Percentiles rank a stretch among this genome's conserved stretches.
These are phyloP conservation scores for Aureobasidium pullulans DNA, from an alignment of 2,329 filamentous ascomycete species.

Conservation along the genomic window DNA sequence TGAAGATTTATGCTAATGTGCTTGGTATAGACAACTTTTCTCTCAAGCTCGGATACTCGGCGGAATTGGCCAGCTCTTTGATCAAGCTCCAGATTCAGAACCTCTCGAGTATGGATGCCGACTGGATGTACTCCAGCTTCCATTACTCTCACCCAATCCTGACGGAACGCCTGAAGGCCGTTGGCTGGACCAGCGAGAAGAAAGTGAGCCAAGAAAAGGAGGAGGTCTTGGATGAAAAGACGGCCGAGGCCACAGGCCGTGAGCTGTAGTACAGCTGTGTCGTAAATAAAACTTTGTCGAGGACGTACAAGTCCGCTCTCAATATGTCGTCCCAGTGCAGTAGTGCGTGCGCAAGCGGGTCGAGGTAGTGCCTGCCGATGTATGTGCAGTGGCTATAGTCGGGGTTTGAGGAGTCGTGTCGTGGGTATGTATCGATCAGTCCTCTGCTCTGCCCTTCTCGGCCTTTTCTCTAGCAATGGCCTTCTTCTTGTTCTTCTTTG, in stretches of 20 bases:
- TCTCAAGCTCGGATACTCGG: slow-evolving; percentile 70
- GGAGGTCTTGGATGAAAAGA: slow-evolving; percentile 47
- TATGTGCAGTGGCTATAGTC: not conserved
- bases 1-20: slow-evolving; percentile 4
- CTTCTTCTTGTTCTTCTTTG: slow-evolving; percentile 48
- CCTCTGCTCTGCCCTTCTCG: slow-evolving; percentile 13
- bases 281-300: slow-evolving; percentile 6
- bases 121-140: slow-evolving; percentile 97
- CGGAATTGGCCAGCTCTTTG: slow-evolving; percentile 75
- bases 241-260: slow-evolving; percentile 64
- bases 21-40: slow-evolving; percentile 65
- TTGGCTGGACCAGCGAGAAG: slow-evolving; percentile 72
- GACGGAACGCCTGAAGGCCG: slow-evolving; percentile 81
- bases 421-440: not conserved
- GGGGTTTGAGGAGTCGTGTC: not conserved
- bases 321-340: not conserved
- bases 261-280: slow-evolving; percentile 52
- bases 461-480: slow-evolving; percentile 32
- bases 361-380: not conserved
- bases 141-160: slow-evolving; percentile 97
- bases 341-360: not conserved
- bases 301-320: not conserved
- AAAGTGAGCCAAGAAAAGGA: slow-evolving; percentile 44
- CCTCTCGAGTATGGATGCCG: slow-evolving; percentile 95
- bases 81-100: slow-evolving; percentile 99